Conservation (phyloP, 495 filamentous ascomycete genomes). For the Neurospora sp. region DNA sequence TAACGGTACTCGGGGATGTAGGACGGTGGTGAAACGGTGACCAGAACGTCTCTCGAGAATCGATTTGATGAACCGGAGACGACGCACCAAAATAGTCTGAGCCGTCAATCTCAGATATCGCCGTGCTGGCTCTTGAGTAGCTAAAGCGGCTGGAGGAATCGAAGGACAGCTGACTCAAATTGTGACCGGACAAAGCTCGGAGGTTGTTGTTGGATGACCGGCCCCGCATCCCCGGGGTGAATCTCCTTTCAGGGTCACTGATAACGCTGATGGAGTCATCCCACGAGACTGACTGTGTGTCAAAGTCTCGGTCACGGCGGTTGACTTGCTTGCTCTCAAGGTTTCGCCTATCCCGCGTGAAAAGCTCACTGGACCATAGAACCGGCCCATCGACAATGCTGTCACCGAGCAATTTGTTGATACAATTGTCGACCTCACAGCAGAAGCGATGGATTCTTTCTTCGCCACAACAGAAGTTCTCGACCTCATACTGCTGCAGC, state of each 20-base stretch:
- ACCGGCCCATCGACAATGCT: constrained; percentile 81
- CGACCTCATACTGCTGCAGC: constrained; percentile 70
- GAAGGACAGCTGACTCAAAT: constrained; percentile 55
- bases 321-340: constrained; percentile 50
- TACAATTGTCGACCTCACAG: constrained; percentile 78
- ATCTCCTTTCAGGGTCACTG: constrained; percentile 39
- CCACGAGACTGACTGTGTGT: constrained; percentile 31
- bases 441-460: constrained; percentile 93
- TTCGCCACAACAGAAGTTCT: constrained; percentile 93
- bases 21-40: constrained; percentile 63
- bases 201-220: constrained; percentile 29
- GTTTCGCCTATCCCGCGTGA: constrained; percentile 62
- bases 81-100: constrained; percentile 58
- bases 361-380: constrained; percentile 86
- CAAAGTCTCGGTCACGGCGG: constrained; percentile 24
- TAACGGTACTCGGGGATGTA: constrained; percentile 50
- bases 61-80: constrained; percentile 62
- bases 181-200: constrained; percentile 44
- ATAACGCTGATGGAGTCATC: constrained; percentile 46
- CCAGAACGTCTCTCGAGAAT: constrained; percentile 79
- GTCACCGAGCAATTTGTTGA: constrained; percentile 79
- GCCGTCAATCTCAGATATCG: constrained; percentile 55
- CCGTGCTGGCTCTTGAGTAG: constrained; percentile 43
- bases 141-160: constrained; percentile 53
- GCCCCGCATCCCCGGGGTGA: constrained; percentile 3